Percentiles rank a stretch among this genome's conserved stretches.
phyloP scores from a whole-genome alignment of 805 yeast species.

The Kockiozyma suomiensis region DNA sequence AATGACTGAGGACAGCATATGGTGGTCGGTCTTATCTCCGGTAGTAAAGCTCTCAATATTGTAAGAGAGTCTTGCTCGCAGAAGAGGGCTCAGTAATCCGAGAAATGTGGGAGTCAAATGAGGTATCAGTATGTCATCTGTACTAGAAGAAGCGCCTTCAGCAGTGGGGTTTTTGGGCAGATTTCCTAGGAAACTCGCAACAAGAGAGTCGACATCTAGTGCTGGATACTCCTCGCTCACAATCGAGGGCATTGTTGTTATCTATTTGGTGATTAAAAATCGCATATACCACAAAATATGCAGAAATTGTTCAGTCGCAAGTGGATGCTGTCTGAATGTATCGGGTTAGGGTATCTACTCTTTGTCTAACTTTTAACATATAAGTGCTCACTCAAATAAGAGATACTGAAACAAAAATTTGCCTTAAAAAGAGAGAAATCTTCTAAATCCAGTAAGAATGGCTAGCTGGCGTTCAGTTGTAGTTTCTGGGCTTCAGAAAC shows the following conservation, averaged over 20 bases:
- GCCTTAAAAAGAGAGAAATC: no score
- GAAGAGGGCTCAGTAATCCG: conserved; percentile 17
- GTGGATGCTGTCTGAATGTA: no score
- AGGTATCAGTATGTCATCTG: background rate
- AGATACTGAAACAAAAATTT: no score
- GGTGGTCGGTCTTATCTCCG: background rate
- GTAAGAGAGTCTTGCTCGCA: conserved; percentile 26
- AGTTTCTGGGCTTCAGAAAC: no score
- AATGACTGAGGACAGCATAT: background rate
- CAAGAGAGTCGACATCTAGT: background rate
- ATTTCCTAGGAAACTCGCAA: background rate
- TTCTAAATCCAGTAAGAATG: no score
- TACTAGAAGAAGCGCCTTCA: background rate
- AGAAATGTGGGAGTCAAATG: conserved; percentile 10
- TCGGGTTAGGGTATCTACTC: no score
- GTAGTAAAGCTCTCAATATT: conserved; percentile 3
- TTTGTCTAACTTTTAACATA: no score
- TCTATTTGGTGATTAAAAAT: no score
- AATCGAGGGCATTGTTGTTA: conserved; percentile 1
- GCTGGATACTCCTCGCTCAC: background rate
- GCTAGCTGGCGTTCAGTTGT: no score
- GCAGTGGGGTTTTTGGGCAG: background rate
- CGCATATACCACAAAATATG: background rate
- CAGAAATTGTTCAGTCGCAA: no score
- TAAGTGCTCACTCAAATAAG: background rate